phyloP scores from a whole-genome alignment of 257 asterid species.

The Mitragyna speciosa region DNA sequence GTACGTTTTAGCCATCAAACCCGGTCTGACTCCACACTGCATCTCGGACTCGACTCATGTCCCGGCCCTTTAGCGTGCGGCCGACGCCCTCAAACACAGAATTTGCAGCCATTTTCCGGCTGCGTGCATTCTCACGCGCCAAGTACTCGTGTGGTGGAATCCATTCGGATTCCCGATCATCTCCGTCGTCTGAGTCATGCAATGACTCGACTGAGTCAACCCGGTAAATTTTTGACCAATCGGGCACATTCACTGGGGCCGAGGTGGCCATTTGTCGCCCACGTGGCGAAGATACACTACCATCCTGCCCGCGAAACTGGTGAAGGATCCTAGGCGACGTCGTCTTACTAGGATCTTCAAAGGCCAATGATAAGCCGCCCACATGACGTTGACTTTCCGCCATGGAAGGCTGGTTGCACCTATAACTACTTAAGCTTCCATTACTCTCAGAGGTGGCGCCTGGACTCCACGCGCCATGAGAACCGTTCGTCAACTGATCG shows the following conservation, averaged over 20 bases:
- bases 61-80: slow-evolving; percentile 82
- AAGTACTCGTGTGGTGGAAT: slow-evolving; percentile 86
- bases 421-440: slow-evolving; percentile 30
- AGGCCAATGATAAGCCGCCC: slow-evolving; percentile 73
- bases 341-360: slow-evolving; percentile 44
- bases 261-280: slow-evolving; percentile 61
- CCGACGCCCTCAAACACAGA: slow-evolving; percentile 88
- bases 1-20: slow-evolving; percentile 53
- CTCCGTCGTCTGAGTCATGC: slow-evolving; percentile 47
- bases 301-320: slow-evolving; percentile 52
- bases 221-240: slow-evolving; percentile 79
- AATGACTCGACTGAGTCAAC: slow-evolving; percentile 63
- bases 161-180: slow-evolving; percentile 41
- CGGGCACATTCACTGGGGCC: slow-evolving; percentile 77
- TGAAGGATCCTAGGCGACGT: slow-evolving; percentile 50
- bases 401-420: slow-evolving; percentile 31
- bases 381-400: slow-evolving; percentile 33
- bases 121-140: slow-evolving; percentile 59
- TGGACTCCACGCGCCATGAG: slow-evolving; percentile 42
- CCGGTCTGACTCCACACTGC: slow-evolving; percentile 97
- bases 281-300: slow-evolving; percentile 37
- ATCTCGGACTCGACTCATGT: slow-evolving; percentile 83
- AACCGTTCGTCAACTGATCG: slow-evolving; percentile 26
- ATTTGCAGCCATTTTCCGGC: slow-evolving; percentile 46
- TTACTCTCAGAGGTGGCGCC: slow-evolving; percentile 42